Evolutionary conservation across 306 rosid species (phyloP).

Genomic region (Vicia faba): DNA sequence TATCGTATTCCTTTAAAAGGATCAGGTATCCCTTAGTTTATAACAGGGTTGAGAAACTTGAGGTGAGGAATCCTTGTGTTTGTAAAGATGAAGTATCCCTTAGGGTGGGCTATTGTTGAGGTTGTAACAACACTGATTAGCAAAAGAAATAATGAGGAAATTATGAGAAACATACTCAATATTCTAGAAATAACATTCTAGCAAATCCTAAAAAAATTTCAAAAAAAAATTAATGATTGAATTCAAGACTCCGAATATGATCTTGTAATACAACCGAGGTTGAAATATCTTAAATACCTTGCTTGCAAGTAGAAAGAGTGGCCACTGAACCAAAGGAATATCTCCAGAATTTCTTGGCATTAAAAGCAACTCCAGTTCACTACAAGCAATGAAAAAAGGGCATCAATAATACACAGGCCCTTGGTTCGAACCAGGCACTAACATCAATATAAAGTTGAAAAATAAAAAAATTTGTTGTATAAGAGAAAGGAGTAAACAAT

Average conservation of each 20-base stretch:
- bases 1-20: neutral
- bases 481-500: neutral
- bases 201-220: neutral
- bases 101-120: neutral
- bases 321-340: conserved; percentile 92
- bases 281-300: conserved; percentile 55
- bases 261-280: neutral
- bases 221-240: neutral
- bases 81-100: neutral
- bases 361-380: conserved; percentile 85
- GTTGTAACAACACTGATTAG: neutral
- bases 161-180: neutral
- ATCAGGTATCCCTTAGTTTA: neutral
- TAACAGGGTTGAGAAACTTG: neutral
- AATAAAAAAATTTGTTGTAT: conserved; percentile 1
- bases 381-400: conserved; percentile 34
- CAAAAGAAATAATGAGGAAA: neutral
- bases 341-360: conserved; percentile 81
- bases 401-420: neutral
- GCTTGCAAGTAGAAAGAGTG: conserved; percentile 98
- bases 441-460: neutral
- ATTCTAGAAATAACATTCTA: neutral
- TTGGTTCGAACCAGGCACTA: neutral
- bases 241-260: conserved; percentile 2
- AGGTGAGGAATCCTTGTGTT: neutral